Evolutionary conservation across 129 eudicot genomes (phyloP).

Genomic region (Gnaphalium uliginosum): DNA sequence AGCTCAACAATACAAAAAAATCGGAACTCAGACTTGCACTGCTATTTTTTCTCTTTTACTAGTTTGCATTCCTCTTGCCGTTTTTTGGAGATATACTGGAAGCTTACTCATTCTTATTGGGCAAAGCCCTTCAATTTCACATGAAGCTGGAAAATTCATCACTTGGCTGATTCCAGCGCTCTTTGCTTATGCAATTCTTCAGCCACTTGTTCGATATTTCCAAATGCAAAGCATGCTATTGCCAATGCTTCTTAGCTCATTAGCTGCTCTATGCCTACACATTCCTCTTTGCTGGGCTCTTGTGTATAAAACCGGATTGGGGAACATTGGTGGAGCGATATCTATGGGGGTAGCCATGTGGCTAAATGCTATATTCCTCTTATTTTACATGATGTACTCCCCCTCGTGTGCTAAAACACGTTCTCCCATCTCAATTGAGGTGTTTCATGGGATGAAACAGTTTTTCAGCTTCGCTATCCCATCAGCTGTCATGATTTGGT

Average conservation of each 20-base stretch:
- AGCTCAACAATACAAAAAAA: conserved; percentile 68
- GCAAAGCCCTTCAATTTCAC: conserved; percentile 67
- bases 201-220: conserved; percentile 67
- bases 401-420: conserved; percentile 59
- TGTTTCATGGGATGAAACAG: conserved; percentile 49
- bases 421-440: conserved; percentile 47
- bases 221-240: conserved; percentile 67
- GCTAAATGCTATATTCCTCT: conserved; percentile 53
- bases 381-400: conserved; percentile 58
- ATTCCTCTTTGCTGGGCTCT: conserved; percentile 62
- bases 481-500: conserved; percentile 77
- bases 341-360: conserved; percentile 56
- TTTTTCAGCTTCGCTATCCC: conserved; percentile 68
- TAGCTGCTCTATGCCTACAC: conserved; percentile 45
- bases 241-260: conserved; percentile 66
- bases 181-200: conserved; percentile 59
- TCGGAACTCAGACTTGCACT: conserved; percentile 68
- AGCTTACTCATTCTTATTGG: conserved; percentile 50
- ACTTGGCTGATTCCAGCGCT: conserved; percentile 64
- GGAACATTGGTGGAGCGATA: conserved; percentile 60
- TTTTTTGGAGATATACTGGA: conserved; percentile 58
- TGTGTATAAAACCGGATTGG: conserved; percentile 56
- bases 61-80: conserved; percentile 64
- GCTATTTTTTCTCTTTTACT: conserved; percentile 57
- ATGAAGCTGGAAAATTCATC: conserved; percentile 58